phyloP scores from a whole-genome alignment of 208 protist genomes.

The Leishmania lainsoni region DNA sequence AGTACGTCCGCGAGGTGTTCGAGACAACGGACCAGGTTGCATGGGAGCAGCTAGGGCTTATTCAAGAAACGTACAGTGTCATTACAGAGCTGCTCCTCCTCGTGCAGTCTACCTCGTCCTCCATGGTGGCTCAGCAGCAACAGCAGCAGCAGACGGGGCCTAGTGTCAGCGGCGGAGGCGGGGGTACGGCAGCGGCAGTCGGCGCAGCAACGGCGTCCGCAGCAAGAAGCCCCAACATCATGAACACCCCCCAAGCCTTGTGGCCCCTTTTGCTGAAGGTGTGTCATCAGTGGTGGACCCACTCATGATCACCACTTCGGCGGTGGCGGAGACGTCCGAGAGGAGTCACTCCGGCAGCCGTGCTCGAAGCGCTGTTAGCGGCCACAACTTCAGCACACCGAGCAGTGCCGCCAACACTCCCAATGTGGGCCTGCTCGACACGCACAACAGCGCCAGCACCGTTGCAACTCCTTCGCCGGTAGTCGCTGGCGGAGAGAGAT shows the following conservation, averaged over 20 bases:
- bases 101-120: slow-evolving; percentile 47
- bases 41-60: slow-evolving; percentile 27
- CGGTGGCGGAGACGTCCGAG: not conserved
- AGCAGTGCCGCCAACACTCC: slow-evolving; percentile 5
- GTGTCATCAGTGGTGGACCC: not conserved
- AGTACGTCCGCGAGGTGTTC: slow-evolving; percentile 30
- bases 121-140: slow-evolving; percentile 42
- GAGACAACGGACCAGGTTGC: slow-evolving; percentile 28
- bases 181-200: not conserved
- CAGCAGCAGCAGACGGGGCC: slow-evolving; percentile 17
- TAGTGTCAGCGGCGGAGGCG: slow-evolving; percentile 3
- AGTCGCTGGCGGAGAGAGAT: not conserved
- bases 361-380: not conserved
- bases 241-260: not conserved
- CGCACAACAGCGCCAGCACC: not conserved
- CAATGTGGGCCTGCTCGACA: not conserved
- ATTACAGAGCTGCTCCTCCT: slow-evolving; percentile 42
- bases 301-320: not conserved
- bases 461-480: not conserved
- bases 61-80: slow-evolving; percentile 36
- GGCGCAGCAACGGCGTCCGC: slow-evolving; percentile 4
- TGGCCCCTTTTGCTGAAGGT: not conserved
- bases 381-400: not conserved
- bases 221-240: not conserved
- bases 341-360: not conserved